Conservation (phyloP, 352 stramenopile species). For the Globisporangium iwayamae region DNA sequence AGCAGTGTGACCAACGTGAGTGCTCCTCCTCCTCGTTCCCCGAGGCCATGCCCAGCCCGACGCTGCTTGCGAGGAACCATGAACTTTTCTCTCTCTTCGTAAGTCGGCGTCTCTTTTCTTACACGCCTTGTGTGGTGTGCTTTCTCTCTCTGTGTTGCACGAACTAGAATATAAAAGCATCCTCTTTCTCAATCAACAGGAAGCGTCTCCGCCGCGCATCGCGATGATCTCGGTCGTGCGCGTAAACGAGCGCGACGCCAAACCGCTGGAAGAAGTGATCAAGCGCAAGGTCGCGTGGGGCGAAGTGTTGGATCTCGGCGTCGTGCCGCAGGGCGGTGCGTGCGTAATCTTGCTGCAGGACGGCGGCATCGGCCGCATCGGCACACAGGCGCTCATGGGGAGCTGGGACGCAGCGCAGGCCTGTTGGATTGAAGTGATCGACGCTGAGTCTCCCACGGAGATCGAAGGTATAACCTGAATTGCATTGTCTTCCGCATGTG, state of each 20-base stretch:
- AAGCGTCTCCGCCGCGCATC: slow-evolving; percentile 62
- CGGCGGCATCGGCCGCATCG: slow-evolving; percentile 67
- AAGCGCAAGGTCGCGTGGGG: slow-evolving; percentile 69
- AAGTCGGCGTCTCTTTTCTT: slow-evolving; percentile 33
- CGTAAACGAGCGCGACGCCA: slow-evolving; percentile 52
- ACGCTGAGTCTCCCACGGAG: slow-evolving; percentile 60
- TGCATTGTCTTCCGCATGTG: not conserved
- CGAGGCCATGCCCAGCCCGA: slow-evolving; percentile 61
- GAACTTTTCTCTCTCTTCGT: slow-evolving; percentile 80
- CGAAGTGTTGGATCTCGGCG: slow-evolving; percentile 62
- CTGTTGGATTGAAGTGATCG: slow-evolving; percentile 75
- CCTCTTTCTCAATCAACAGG: slow-evolving; percentile 64
- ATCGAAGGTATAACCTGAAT: slow-evolving; percentile 43
- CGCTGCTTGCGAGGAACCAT: slow-evolving; percentile 68
- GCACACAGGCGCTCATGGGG: slow-evolving; percentile 80
- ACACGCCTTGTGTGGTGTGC: slow-evolving; percentile 14
- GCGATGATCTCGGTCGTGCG: slow-evolving; percentile 76
- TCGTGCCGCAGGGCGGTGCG: slow-evolving; percentile 72
- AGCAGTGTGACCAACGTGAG: slow-evolving; percentile 56
- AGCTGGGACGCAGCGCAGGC: slow-evolving; percentile 75
- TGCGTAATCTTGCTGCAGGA: slow-evolving; percentile 79
- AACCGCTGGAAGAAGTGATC: slow-evolving; percentile 63
- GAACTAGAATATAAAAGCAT: slow-evolving; percentile 73
- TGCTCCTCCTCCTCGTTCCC: slow-evolving; percentile 24
- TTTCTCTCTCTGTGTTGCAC: slow-evolving; percentile 13